Base-by-base conservation (phyloP, 345 rosid genomes). In the Microthlaspi erraticum region DNA sequence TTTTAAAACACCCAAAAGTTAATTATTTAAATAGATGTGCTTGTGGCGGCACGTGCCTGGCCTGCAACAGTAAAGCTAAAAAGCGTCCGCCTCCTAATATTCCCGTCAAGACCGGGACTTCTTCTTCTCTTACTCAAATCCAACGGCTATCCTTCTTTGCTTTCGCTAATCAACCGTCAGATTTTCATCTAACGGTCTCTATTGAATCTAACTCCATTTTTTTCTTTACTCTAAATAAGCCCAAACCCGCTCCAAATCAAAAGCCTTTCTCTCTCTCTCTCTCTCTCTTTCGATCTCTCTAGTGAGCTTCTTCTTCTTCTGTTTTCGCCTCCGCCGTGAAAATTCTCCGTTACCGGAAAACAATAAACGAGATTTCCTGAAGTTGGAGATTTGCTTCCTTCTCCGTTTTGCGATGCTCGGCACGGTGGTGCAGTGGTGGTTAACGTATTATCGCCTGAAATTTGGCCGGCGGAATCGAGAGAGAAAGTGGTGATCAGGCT, bases 11-110 rank as follows among this genome's bases (percentile, higher is more conserved):
- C 12, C 11, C 2, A 64, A 73, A 66, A 66, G 36, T 41, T 32
- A 34, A 34, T 8, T 14, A 9, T 10, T 6, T 17, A 2, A 46
- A 57, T 23, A 62, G 5, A 53, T 26, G 37, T 68, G 69, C 53
- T 51, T 60, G 64, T 43, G 36, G 50, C 54, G 80, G 86, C 91
- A 87, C 89, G 88, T 83, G 96, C 88, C 84, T n/a, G 79, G 72
- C 77, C 83, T 79, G 81, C 77, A 77, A 77, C 81, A 56, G 77
- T 51, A 77, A 86, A 80, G 64, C 75, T 62, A 68, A 60, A 75
- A 75, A 75, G 63, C 54, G 70, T 43, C 75, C 70, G 78, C 72
- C 78, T 76, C 77, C 56, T 68, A 81, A 87, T 74, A 68, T 73
- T 65, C 59, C 87, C 81, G 68, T 82, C 83, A 48, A 60, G 78